Percentiles rank a stretch among this genome's conserved stretches.
Evolutionary conservation across 345 rosid genomes (phyloP).

Genomic region (Eucalyptus leucophloia): DNA sequence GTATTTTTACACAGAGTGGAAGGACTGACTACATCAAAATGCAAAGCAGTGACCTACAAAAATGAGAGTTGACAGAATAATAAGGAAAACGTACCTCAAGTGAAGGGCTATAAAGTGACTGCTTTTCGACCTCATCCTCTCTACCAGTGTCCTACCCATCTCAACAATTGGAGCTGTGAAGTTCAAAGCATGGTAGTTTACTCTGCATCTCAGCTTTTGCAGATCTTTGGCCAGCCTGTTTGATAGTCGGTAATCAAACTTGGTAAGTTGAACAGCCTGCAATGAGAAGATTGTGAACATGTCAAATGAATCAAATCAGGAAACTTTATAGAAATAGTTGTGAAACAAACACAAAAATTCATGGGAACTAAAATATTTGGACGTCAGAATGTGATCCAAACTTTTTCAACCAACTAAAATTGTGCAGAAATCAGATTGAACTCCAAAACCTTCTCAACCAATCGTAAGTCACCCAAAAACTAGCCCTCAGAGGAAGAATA

Average conservation of each 20-base stretch:
- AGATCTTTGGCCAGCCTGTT: conserved; percentile 55
- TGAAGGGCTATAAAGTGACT: conserved; percentile 75
- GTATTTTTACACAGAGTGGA: background rate
- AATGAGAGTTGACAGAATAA: background rate
- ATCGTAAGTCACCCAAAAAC: background rate
- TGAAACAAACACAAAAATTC: background rate
- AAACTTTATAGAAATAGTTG: background rate
- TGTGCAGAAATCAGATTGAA: background rate
- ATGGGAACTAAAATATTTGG: background rate
- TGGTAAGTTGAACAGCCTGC: conserved; percentile 84
- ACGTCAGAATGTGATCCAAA: background rate
- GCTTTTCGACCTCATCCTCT: conserved; percentile 61
- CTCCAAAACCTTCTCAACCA: background rate
- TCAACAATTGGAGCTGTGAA: conserved; percentile 51
- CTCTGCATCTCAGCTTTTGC: conserved; percentile 93
- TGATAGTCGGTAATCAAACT: conserved; percentile 87
- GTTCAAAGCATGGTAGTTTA: conserved; percentile 73
- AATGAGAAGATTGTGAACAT: background rate
- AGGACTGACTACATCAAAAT: background rate
- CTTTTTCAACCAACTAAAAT: background rate
- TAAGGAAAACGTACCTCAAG: conserved; percentile 45
- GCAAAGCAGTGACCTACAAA: background rate
- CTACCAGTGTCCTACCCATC: conserved; percentile 54
- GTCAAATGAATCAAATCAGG: background rate
- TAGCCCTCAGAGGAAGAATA: background rate